phyloP scores from a whole-genome alignment of 2,329 filamentous ascomycete genomes.

The Colletotrichum sp. region DNA sequence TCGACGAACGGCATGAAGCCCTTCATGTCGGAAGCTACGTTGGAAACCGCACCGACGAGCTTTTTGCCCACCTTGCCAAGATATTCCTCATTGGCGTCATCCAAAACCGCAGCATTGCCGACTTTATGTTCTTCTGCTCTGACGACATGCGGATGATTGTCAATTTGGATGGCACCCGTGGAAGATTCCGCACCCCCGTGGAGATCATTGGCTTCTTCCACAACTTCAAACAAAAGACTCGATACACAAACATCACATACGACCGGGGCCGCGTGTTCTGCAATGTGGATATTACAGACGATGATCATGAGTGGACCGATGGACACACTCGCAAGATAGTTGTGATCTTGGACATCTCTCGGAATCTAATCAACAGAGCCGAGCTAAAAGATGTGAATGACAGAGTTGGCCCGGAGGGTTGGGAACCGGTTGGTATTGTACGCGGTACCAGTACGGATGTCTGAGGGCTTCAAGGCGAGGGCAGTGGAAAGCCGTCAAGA shows the following conservation, averaged over 20 bases:
- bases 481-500: accelerated
- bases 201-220: no score
- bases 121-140: no score
- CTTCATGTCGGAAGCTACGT: not conserved
- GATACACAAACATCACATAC: not conserved
- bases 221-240: no score
- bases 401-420: accelerated
- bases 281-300: not conserved
- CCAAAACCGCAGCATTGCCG: not conserved
- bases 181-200: accelerated
- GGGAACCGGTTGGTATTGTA: accelerated
- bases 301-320: accelerated
- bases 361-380: accelerated
- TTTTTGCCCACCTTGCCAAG: not conserved
- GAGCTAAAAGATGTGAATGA: accelerated
- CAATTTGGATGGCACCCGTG: accelerated
- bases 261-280: not conserved
- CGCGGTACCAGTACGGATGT: accelerated
- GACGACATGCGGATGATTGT: not conserved
- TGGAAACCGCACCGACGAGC: not conserved
- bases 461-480: not conserved
- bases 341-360: not conserved
- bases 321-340: accelerated
- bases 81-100: not conserved
- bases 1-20: no score